phyloP scores from a whole-genome alignment of 768 basidiomycete species.

The Sistotremastrum niveocremeum region DNA sequence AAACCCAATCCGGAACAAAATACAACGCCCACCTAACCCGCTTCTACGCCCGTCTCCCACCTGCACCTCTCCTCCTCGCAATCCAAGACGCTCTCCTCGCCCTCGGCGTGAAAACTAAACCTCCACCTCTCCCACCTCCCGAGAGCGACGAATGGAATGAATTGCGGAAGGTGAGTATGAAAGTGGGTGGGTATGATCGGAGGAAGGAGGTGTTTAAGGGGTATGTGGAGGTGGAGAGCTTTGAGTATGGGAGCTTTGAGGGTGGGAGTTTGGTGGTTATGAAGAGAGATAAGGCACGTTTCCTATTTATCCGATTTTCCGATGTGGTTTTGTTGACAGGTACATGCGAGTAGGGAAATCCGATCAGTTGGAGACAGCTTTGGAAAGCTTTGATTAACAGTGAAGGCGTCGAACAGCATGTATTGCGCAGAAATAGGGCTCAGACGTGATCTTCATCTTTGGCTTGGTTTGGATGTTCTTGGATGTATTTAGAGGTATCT shows the following conservation, averaged over 20 bases:
- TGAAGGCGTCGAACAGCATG: constrained; percentile 41
- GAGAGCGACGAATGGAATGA: neutral
- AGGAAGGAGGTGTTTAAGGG: constrained; percentile 58
- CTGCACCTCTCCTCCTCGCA: constrained; percentile 36
- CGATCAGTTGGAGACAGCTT: constrained; percentile 63
- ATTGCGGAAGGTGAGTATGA: constrained; percentile 22
- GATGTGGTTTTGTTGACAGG: neutral
- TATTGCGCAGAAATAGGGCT: constrained; percentile 19
- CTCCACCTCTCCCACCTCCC: constrained; percentile 14
- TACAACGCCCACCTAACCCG: constrained; percentile 70
- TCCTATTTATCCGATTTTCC: neutral
- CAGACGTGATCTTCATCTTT: too few species aligned
- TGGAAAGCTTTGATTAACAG: constrained; percentile 54
- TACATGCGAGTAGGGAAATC: constrained; percentile 42
- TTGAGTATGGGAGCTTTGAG: constrained; percentile 50
- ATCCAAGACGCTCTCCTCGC: constrained; percentile 39
- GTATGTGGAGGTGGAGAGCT: constrained; percentile 59
- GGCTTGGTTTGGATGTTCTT: too few species aligned
- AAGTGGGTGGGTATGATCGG: constrained; percentile 58
- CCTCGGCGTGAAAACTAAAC: constrained; percentile 37
- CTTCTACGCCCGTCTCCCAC: constrained; percentile 56
- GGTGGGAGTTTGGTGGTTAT: constrained; percentile 24
- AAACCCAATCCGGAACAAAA: constrained; percentile 62
- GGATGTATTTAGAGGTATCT: too few species aligned
- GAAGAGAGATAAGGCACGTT: constrained; percentile 50